Evolutionary conservation across 1,284 basidiomycete genomes (phyloP), one percentile per base, ranked within the genome.

Genomic region (Trichosporon faecale): DNA sequence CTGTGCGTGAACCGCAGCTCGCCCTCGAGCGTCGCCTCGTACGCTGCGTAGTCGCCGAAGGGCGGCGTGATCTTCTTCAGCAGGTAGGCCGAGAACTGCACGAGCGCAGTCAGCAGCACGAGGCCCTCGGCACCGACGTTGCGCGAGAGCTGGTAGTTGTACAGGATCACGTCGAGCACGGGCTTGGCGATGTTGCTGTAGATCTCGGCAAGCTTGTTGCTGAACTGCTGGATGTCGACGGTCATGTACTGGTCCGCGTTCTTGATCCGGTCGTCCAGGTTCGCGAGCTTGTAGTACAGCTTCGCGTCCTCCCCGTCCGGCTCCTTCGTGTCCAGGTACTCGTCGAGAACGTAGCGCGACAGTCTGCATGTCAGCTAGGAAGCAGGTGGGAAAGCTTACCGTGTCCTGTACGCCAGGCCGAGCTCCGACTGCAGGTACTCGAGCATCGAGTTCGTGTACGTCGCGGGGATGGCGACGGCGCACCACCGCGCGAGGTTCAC

Each of bases 361-460:
- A 71, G 55, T 14, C 64, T 66, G 61, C 12, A 5, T 5, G 40
- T 60, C 27, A 64, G 68, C 25, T 49, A 18, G 29, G 16, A n/a
- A 37, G 7, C 8, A 31, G n/a, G n/a, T 37, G 2, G 11, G 52
- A 1, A 3, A 16, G 70, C 77, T 72, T 65, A 80, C 72, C 95
- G 88, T 0, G 93, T 94, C 21, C 96, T 88, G 81, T 97, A 98
- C 1, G 94, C 93, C 57, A 98, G 90, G 0, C 94, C 91, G 14
- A 99, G 88, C 83, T 97, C 96, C 81, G 90, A 94, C 82, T 98
- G 95, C 18, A 98, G 88, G 80, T 93, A 98, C 74, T 90, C 91
- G 65, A 98, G 88, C 92, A 95, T 96, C 74, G 93, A 94, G 81
- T 99, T 99, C 33, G 93, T 95, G 88, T 95, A 96, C 31, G 95